These are phyloP conservation scores for Peziza echinospora DNA, from an alignment of 495 filamentous ascomycete genomes.

Conservation along the genomic window DNA sequence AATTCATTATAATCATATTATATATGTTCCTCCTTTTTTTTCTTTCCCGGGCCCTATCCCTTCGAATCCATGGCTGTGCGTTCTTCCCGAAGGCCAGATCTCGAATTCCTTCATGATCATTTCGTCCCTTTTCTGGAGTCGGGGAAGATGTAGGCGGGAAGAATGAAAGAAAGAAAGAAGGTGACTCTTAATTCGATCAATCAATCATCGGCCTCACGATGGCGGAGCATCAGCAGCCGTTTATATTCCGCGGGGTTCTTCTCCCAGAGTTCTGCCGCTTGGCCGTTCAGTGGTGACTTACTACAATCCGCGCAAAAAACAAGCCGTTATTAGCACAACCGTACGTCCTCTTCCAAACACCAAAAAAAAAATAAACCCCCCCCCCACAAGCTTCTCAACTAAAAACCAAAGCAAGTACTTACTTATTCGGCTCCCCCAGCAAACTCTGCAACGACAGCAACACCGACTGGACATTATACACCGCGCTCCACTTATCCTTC, in stretches of 20 bases:
- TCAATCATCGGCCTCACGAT: conserved; percentile 17
- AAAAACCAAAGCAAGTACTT: conserved; percentile 16
- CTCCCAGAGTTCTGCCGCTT: conserved; percentile 93
- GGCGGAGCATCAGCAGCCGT: conserved; percentile 16
- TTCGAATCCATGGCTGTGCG: too few relatives aligned
- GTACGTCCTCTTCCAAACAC: too few relatives aligned
- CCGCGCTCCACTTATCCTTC: conserved; percentile 90
- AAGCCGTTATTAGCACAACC: too few relatives aligned
- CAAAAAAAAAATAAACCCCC: too few relatives aligned
- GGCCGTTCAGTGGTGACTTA: conserved; percentile 81
- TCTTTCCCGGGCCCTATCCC: too few relatives aligned
- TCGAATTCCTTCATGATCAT: too few relatives aligned
- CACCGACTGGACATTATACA: conserved; percentile 86
- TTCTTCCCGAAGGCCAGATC: too few relatives aligned
- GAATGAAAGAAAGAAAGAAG: conserved; percentile 5
- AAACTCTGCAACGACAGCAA: conserved; percentile 85
- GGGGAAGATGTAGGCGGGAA: too few relatives aligned
- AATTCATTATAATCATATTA: too few relatives aligned
- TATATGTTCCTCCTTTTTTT: too few relatives aligned
- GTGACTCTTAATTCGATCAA: background rate
- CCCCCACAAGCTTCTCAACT: too few relatives aligned
- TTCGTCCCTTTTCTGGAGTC: too few relatives aligned
- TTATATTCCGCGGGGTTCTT: conserved; percentile 52
- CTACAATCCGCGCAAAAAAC: conserved; percentile 25
- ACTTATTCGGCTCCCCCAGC: conserved; percentile 97